These are phyloP conservation scores for Trichoderma cornu-damae DNA, from an alignment of 2,329 filamentous ascomycete species.

Conservation along the genomic window DNA sequence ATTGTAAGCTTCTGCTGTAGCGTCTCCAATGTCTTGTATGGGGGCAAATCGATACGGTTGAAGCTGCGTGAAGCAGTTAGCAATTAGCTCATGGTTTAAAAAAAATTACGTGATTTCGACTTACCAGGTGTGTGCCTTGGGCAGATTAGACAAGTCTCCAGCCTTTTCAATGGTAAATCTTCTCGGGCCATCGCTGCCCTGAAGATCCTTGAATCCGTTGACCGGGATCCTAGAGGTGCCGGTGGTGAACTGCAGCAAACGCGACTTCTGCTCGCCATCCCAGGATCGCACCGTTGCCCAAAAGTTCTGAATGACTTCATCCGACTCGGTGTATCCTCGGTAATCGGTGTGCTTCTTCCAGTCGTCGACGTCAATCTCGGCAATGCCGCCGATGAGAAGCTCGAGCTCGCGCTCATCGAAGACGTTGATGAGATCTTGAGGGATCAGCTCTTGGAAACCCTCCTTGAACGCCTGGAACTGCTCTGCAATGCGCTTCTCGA, in stretches of 20 bases:
- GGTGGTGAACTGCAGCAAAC: conserved; percentile 92
- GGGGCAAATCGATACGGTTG: conserved; percentile 91
- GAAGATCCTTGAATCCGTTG: conserved; percentile 98
- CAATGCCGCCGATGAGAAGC: conserved; percentile 94
- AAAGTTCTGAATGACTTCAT: conserved; percentile 97
- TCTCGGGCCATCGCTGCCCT: conserved; percentile 91
- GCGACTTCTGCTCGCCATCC: conserved; percentile 98
- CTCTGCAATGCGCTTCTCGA: conserved; percentile 95
- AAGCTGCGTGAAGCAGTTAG: conserved; percentile 57
- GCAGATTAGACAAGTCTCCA: conserved; percentile 81
- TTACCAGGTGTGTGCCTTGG: conserved; percentile 97
- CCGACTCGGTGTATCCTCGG: conserved; percentile 93
- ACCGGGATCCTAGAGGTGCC: conserved; percentile 97
- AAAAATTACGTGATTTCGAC: conserved; percentile 35
- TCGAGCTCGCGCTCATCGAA: conserved; percentile 98
- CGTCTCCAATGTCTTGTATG: conserved; percentile 83
- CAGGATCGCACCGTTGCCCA: conserved; percentile 96
- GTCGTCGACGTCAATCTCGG: conserved; percentile 99
- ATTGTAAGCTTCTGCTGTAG: conserved; percentile 89
- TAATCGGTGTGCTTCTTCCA: conserved; percentile 99
- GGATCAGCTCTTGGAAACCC: conserved; percentile 96
- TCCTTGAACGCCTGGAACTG: conserved; percentile 98
- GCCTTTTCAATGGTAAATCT: conserved; percentile 98
- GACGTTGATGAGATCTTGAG: conserved; percentile 92
- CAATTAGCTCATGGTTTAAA: conserved; percentile 10